Percentiles rank a stretch among this genome's conserved stretches.
Evolutionary conservation across 768 basidiomycete genomes (phyloP).

Genomic region (Mycena epipterygia): DNA sequence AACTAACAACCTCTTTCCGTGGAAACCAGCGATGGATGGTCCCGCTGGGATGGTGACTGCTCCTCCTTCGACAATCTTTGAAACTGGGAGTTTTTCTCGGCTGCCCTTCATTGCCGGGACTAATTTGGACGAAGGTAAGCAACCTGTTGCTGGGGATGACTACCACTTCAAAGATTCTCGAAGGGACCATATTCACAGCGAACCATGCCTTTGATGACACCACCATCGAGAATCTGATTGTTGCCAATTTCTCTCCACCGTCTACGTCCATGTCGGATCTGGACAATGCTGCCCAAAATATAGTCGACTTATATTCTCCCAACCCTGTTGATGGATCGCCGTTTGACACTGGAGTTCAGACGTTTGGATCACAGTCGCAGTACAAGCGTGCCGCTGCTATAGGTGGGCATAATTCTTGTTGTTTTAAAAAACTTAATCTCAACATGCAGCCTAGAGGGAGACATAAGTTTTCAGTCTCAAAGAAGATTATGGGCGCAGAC

Average conservation of each 20-base stretch:
- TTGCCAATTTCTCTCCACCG: conserved; percentile 14
- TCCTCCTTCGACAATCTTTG: conserved; percentile 48
- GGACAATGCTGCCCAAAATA: conserved; percentile 42
- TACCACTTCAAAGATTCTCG: neutral
- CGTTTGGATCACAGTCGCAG: conserved; percentile 52
- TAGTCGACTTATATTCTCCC: conserved; percentile 57
- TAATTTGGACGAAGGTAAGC: conserved; percentile 58
- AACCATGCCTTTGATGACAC: neutral
- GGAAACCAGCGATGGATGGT: conserved; percentile 56
- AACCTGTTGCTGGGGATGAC: neutral
- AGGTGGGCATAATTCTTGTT: conserved; percentile 33
- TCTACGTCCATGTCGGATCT: neutral
- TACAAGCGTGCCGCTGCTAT: conserved; percentile 51
- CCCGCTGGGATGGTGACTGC: conserved; percentile 50
- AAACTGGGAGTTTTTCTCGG: conserved; percentile 47
- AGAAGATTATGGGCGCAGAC: conserved; percentile 56
- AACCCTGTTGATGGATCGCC: conserved; percentile 56
- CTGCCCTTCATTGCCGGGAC: conserved; percentile 61
- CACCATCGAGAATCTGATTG: neutral
- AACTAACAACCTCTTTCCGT: conserved; percentile 43
- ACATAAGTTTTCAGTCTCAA: conserved; percentile 56
- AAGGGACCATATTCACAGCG: conserved; percentile 8
- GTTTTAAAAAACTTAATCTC: neutral
- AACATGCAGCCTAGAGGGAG: conserved; percentile 43
- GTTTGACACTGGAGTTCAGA: conserved; percentile 54